Base-by-base conservation (phyloP, 2,329 filamentous ascomycete species). In the Phoma sp. region DNA sequence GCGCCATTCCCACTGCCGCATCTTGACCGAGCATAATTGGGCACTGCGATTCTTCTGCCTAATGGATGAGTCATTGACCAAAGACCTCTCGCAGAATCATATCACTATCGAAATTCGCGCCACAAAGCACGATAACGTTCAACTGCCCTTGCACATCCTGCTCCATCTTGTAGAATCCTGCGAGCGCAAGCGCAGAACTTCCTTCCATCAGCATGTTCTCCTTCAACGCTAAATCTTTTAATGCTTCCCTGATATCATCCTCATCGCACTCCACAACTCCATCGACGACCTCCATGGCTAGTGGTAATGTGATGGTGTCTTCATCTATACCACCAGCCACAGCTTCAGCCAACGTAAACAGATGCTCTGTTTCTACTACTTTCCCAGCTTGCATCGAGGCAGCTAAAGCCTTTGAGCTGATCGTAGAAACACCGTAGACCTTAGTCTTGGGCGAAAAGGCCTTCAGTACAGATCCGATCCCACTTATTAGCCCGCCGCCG, bases 171-270 rank as follows among this genome's bases (percentile, higher is more conserved):
- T 36, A 47, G 17, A 33, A 53, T 7, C 42, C 49, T 5, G 49
- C 49, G 10, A 53, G 28, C 10, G 49, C 49, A 9, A 53, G 36
- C 5, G 49, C 49, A 15, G 49, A 45, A 6, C 40, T 47, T 2
- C 49, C 42, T 36, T 53, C 49, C 30, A 36, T 33, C 33, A 53
- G 18, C 49, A 53, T 33, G 18, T 53, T 47, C 25, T 53, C 49
- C 26, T 42, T 29, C 20, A 53, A 29, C 9, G 21, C 42, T 12
- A 47, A 10, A 2, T 2, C n/a, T 29, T 21, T 47, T 28, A 53
- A 28, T 11, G 49, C 37, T 4, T 21, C 21, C 10, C 42, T 26
- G 26, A 53, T 48, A 3, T 26, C 36, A 5, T 47, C 34, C 20
- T 47, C 45, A 7, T 32, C 36, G n/a, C 45, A 47, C 2, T 47